Conservation (phyloP, 148 eudicot genomes). For the Polygonum maritimum region DNA sequence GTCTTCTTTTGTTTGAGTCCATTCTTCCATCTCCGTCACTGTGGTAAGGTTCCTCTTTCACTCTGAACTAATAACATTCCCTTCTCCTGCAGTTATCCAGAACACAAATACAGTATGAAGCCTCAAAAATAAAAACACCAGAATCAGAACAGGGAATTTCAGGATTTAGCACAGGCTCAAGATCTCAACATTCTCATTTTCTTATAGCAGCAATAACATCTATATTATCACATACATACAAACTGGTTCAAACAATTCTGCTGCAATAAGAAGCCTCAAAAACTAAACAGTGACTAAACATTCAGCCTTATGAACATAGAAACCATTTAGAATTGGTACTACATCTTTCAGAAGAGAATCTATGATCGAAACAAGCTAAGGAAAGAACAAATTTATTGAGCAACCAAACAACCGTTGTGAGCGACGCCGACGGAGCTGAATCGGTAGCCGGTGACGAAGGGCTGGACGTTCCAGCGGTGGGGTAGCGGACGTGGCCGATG, state of each 20-base stretch:
- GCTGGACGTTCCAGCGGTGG: too few species aligned
- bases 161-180: too few species aligned
- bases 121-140: background rate
- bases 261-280: background rate
- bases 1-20: too few species aligned
- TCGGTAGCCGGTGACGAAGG: too few species aligned
- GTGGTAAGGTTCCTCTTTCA: background rate
- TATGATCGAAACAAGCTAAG: background rate
- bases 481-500: too few species aligned
- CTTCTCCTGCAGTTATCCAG: conserved; percentile 29
- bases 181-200: too few species aligned
- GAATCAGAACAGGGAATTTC: background rate
- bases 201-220: background rate
- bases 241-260: background rate
- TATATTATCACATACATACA: background rate
- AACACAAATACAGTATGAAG: background rate
- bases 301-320: background rate
- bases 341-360: background rate
- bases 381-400: background rate
- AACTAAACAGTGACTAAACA: background rate
- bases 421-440: too few species aligned
- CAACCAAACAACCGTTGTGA: background rate
- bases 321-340: background rate
- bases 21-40: too few species aligned
- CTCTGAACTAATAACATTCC: conserved; percentile 69